phyloP scores from a whole-genome alignment of 2,329 filamentous ascomycete genomes.

The Fusarium scirpi region DNA sequence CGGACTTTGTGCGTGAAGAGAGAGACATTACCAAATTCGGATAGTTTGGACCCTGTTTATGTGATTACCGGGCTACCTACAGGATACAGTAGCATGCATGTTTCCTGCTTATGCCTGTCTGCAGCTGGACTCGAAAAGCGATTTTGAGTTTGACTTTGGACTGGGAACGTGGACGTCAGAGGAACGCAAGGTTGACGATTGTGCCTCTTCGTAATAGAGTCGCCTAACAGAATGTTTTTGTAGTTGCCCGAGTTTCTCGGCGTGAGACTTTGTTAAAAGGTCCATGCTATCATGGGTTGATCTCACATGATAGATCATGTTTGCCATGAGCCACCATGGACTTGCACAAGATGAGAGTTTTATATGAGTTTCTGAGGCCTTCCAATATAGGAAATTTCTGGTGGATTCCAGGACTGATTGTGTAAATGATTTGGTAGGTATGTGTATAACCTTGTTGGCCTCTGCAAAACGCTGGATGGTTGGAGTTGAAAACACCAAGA shows the following conservation, averaged over 20 bases:
- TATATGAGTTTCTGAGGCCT: not conserved
- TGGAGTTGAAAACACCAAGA: not conserved
- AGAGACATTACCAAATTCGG: conserved; percentile 16
- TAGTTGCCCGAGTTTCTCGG: not conserved
- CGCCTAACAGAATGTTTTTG: too few relatives aligned
- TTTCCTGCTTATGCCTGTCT: conserved; percentile 21
- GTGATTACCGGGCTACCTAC: not conserved
- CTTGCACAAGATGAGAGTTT: not conserved
- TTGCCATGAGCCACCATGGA: conserved; percentile 35
- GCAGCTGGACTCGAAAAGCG: not conserved
- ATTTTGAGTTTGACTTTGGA: conserved; percentile 7
- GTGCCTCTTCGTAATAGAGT: conserved; percentile 1
- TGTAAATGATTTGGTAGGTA: not conserved
- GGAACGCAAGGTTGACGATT: conserved; percentile 35
- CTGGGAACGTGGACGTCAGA: conserved; percentile 28
- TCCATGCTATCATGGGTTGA: conserved; percentile 23
- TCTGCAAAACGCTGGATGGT: not conserved
- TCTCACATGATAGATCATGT: conserved; percentile 45
- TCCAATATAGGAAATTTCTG: not conserved
- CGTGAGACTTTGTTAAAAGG: not conserved
- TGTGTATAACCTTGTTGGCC: not conserved
- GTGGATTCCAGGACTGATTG: not conserved
- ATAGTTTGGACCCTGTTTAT: not conserved
- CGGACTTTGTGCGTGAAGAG: not conserved
- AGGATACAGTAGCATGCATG: conserved; percentile 13